Evolutionary conservation across 2,329 filamentous ascomycete genomes (phyloP).

Genomic region (Talaromyces sp.): DNA sequence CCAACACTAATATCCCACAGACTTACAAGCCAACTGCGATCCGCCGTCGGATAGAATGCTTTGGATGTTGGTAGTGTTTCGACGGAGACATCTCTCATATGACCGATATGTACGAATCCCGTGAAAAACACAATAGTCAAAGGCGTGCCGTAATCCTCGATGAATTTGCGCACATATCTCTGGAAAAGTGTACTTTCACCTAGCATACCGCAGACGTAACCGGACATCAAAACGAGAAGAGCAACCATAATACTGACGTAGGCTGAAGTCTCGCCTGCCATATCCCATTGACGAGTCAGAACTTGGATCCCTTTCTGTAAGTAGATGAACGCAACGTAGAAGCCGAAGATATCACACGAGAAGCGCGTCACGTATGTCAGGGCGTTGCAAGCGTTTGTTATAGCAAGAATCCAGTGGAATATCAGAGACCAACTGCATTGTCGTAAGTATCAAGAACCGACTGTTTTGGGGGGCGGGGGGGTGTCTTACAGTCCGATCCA

Average conservation of each 20-base stretch:
- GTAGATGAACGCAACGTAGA: conserved; percentile 90
- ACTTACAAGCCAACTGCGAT: conserved; percentile 69
- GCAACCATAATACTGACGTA: conserved; percentile 75
- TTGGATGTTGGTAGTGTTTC: conserved; percentile 68
- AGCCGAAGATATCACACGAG: conserved; percentile 89
- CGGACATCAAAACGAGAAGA: conserved; percentile 70
- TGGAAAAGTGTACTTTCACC: conserved; percentile 68
- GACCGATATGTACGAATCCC: conserved; percentile 79
- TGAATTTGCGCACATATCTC: conserved; percentile 70
- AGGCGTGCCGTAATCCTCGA: conserved; percentile 86
- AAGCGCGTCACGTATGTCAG: conserved; percentile 88
- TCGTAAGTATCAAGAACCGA: not conserved
- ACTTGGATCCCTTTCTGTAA: conserved; percentile 88
- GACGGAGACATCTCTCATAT: conserved; percentile 67
- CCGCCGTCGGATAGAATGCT: conserved; percentile 71
- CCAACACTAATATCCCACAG: conserved; percentile 72
- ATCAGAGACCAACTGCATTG: conserved; percentile 66
- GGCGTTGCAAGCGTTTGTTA: conserved; percentile 81
- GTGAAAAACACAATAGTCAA: conserved; percentile 82
- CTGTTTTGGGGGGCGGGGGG: too few relatives aligned
- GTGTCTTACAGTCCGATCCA: conserved; percentile 68
- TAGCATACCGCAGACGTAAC: conserved; percentile 67
- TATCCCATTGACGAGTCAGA: conserved; percentile 65
- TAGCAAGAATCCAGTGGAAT: conserved; percentile 77
- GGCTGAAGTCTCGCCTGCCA: conserved; percentile 54